A percentile compares a stretch with the other conserved stretches of the same genome.
Conservation (phyloP, 1,139 yeast species). For the Kluyveromyces marxianus region DNA sequence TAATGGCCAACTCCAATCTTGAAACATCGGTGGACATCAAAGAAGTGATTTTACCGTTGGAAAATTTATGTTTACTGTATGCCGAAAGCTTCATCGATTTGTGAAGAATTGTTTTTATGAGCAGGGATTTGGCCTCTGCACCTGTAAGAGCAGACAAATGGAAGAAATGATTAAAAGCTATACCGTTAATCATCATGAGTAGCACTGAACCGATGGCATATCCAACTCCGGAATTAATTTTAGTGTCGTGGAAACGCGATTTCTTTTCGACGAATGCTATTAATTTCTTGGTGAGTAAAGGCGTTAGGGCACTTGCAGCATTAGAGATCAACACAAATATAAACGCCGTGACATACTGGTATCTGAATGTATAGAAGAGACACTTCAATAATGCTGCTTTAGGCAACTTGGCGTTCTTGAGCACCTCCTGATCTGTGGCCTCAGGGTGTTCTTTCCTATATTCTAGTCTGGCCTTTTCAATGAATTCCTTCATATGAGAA, state of each 20-base stretch:
- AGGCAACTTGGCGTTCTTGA: constrained; percentile 34
- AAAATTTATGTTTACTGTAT: constrained; percentile 50
- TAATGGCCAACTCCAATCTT: constrained; percentile 68
- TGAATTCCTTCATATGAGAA: constrained; percentile 33
- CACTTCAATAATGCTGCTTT: constrained; percentile 38
- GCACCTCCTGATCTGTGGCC: constrained; percentile 28
- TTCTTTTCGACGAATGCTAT: constrained; percentile 41
- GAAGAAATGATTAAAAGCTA: constrained; percentile 56
- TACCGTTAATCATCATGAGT: constrained; percentile 41
- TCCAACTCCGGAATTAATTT: constrained; percentile 49
- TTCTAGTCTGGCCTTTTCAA: constrained; percentile 29
- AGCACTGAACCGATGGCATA: constrained; percentile 49
- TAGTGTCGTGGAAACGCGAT: constrained; percentile 27
- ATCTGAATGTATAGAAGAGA: constrained; percentile 48
- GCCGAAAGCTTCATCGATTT: constrained; percentile 59
- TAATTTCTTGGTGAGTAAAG: constrained; percentile 45
- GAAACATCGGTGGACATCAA: constrained; percentile 74
- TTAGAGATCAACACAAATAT: constrained; percentile 41
- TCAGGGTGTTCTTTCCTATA: constrained; percentile 26
- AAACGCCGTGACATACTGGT: constrained; percentile 42
- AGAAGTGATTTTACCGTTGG: constrained; percentile 65
- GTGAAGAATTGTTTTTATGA: constrained; percentile 57
- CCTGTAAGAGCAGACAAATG: constrained; percentile 58
- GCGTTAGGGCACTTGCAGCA: constrained; percentile 44
- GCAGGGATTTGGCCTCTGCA: constrained; percentile 56